phyloP scores from a whole-genome alignment of 2,329 filamentous ascomycete genomes.

The Colletotrichum lindemuthianum region DNA sequence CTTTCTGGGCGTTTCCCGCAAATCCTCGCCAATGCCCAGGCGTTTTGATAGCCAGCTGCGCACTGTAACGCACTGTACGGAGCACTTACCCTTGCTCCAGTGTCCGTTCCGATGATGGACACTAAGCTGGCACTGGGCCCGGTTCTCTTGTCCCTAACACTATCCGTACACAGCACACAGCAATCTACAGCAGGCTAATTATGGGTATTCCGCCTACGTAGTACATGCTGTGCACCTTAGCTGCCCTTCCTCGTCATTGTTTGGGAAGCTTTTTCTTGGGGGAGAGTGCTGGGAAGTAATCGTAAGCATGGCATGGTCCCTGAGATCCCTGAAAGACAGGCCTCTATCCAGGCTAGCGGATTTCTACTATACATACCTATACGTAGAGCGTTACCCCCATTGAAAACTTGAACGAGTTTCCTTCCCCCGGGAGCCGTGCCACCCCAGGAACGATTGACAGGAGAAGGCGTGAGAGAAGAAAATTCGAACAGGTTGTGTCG shows the following conservation, averaged over 20 bases:
- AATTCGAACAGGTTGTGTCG: too few species aligned
- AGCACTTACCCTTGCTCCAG: too few species aligned
- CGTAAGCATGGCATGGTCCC: background rate
- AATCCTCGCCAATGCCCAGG: background rate
- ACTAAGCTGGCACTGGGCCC: too few species aligned
- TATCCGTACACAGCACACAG: too few species aligned
- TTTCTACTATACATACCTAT: too few species aligned
- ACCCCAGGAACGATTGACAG: constrained; percentile 13
- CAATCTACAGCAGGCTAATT: too few species aligned
- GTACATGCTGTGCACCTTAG: constrained; percentile 4
- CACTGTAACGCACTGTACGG: constrained; percentile 5
- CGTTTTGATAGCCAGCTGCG: background rate
- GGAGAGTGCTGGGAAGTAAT: background rate
- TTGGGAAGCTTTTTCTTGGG: constrained; percentile 8
- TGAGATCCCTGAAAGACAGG: constrained; percentile 24
- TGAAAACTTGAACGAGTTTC: constrained; percentile 27
- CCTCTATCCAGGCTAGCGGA: constrained; percentile 3
- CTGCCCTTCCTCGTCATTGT: constrained; percentile 1
- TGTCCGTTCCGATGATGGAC: too few species aligned
- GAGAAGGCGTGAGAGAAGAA: constrained; percentile 7
- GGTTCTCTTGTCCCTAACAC: too few species aligned
- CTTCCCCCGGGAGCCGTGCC: constrained; percentile 24
- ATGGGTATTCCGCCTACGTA: background rate
- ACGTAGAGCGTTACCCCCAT: constrained; percentile 7
- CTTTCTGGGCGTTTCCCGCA: constrained; percentile 4